These are phyloP conservation scores for Suillus discolor DNA, from an alignment of 768 basidiomycete genomes.

Conservation along the genomic window DNA sequence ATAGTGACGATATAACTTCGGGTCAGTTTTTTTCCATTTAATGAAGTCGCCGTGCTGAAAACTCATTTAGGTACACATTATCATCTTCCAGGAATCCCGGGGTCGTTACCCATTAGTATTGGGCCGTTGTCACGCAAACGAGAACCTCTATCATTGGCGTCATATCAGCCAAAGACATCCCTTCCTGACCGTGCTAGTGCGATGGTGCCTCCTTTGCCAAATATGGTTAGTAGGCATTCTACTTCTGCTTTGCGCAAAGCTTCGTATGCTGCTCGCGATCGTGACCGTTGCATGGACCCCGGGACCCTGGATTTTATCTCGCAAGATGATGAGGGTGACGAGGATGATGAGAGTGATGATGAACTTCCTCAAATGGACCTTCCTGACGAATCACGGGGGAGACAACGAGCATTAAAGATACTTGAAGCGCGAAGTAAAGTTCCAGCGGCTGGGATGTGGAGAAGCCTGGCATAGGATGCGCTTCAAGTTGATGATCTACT, in stretches of 20 bases:
- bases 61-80: conserved; percentile 22
- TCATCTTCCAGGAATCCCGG: conserved; percentile 41
- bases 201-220: conserved; percentile 31
- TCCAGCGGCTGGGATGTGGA: conserved; percentile 79
- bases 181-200: conserved; percentile 40
- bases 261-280: conserved; percentile 71
- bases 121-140: conserved; percentile 36
- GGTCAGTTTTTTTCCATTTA: conserved; percentile 22
- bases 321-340: conserved; percentile 53
- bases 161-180: conserved; percentile 56
- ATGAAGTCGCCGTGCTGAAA: conserved; percentile 13
- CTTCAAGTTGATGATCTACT: conserved; percentile 19
- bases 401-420: conserved; percentile 66
- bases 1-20: conserved; percentile 26
- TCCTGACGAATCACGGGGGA: conserved; percentile 44
- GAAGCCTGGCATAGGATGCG: conserved; percentile 60
- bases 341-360: conserved; percentile 35
- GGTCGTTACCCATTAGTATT: conserved; percentile 69
- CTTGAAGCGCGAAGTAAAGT: conserved; percentile 68
- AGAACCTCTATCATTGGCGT: conserved; percentile 51
- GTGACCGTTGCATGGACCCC: conserved; percentile 63
- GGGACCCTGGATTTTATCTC: conserved; percentile 64
- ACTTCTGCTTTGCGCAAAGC: conserved; percentile 59
- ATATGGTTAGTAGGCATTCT: conserved; percentile 15
- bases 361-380: conserved; percentile 23